Evolutionary conservation across 768 basidiomycete species (phyloP).

Genomic region (Amanita subjunquillea): DNA sequence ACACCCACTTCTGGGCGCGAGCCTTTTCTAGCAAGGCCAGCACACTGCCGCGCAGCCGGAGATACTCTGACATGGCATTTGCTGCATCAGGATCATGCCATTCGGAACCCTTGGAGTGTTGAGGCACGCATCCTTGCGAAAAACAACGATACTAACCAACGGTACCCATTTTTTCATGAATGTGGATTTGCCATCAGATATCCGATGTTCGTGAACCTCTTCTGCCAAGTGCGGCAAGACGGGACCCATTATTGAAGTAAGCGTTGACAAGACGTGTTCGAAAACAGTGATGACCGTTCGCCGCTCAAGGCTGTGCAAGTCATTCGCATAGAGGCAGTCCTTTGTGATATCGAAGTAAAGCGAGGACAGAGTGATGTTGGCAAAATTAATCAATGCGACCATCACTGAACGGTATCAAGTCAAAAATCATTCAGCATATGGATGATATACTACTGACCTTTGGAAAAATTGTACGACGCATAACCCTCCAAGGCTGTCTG

Average conservation of each 20-base stretch:
- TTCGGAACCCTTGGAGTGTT: conserved; percentile 30
- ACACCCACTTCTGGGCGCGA: conserved; percentile 56
- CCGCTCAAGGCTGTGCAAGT: conserved; percentile 38
- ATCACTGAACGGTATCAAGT: conserved; percentile 40
- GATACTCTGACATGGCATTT: conserved; percentile 51
- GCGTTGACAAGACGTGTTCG: conserved; percentile 58
- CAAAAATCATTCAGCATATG: background rate
- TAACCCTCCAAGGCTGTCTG: conserved; percentile 59
- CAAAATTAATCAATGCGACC: conserved; percentile 63
- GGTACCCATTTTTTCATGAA: conserved; percentile 64
- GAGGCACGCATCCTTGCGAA: background rate
- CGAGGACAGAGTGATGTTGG: conserved; percentile 77
- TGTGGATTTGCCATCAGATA: conserved; percentile 38
- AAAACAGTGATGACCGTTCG: conserved; percentile 62
- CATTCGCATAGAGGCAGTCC: conserved; percentile 78
- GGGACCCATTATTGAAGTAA: conserved; percentile 69
- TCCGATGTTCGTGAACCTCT: conserved; percentile 56
- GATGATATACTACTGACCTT: conserved; percentile 37
- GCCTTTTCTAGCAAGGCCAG: conserved; percentile 69
- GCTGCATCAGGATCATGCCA: conserved; percentile 56
- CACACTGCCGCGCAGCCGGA: conserved; percentile 51
- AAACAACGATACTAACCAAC: conserved; percentile 34
- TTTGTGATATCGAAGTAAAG: conserved; percentile 91
- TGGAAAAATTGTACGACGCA: conserved; percentile 65
- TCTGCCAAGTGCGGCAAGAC: conserved; percentile 87